These are phyloP conservation scores for Endotrypanum monterogeii DNA, from an alignment of 208 protist species.

Conservation along the genomic window DNA sequence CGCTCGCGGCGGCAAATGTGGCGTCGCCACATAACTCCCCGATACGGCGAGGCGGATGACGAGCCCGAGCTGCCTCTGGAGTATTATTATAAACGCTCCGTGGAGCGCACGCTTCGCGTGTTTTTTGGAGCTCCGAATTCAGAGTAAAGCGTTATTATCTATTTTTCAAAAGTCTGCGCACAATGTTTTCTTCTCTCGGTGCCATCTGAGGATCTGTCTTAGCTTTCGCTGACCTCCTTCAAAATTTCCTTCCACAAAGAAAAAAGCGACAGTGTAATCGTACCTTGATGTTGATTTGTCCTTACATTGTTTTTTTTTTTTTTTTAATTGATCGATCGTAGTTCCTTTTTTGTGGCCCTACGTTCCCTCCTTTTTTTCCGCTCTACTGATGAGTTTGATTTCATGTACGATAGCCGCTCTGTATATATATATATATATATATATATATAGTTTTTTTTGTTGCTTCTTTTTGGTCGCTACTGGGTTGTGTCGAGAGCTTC, in stretches of 20 bases:
- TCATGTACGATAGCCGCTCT: constrained; percentile 11
- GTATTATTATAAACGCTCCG: constrained; percentile 34
- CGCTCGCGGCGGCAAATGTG: not conserved
- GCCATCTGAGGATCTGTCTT: not conserved
- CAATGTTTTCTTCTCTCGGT: not conserved
- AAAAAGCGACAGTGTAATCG: no score
- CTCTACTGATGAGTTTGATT: not conserved
- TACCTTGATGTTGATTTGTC: no score
- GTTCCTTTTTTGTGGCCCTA: no score
- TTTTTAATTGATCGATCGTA: no score
- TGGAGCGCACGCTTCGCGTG: constrained; percentile 37
- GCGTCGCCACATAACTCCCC: not conserved
- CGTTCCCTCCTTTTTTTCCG: not conserved
- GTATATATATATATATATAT: no score
- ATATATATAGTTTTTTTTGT: constrained; percentile 11
- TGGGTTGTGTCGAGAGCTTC: no score
- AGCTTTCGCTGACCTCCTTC: no score
- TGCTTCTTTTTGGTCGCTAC: not conserved
- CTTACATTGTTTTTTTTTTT: no score
- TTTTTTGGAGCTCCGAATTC: constrained; percentile 28
- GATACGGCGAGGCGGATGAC: not conserved
- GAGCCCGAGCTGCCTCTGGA: constrained; percentile 18
- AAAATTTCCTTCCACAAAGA: no score
- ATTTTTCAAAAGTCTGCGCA: not conserved
- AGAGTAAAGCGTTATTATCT: not conserved